Evolutionary conservation across 2,329 filamentous ascomycete genomes (phyloP).

Genomic region (Pseudohalonectria lignicola): DNA sequence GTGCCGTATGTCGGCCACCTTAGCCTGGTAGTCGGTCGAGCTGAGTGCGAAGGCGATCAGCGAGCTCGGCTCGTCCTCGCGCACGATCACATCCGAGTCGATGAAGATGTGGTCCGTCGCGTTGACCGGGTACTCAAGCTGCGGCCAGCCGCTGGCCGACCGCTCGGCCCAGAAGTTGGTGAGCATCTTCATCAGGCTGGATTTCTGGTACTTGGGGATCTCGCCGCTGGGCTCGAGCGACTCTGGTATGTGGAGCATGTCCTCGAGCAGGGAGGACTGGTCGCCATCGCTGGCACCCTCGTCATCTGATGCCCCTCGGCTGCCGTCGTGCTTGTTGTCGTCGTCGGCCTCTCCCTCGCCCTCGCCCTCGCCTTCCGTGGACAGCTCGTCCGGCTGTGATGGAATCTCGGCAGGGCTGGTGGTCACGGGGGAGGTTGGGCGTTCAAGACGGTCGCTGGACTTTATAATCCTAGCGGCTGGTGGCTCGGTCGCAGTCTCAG

Average conservation of each 20-base stretch:
- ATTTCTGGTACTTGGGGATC: slow-evolving; percentile 75
- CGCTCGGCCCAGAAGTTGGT: slow-evolving; percentile 98
- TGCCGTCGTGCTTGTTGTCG: slow-evolving; percentile 28
- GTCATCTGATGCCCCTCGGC: slow-evolving; percentile 55
- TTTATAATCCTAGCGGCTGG: no score
- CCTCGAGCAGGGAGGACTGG: slow-evolving; percentile 46
- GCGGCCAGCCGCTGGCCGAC: slow-evolving; percentile 87
- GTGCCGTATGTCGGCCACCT: slow-evolving; percentile 57
- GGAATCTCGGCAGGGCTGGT: slow-evolving; percentile 1
- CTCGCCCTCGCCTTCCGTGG: slow-evolving; percentile 8
- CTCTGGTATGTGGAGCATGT: slow-evolving; percentile 45
- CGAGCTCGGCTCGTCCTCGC: slow-evolving; percentile 94
- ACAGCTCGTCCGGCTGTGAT: slow-evolving; percentile 21
- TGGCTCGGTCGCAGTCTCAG: neutral
- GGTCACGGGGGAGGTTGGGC: no score
- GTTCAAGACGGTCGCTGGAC: no score
- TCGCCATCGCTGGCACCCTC: slow-evolving; percentile 68
- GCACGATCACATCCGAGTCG: slow-evolving; percentile 92
- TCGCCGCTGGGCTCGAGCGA: slow-evolving; percentile 50
- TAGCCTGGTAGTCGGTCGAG: slow-evolving; percentile 75
- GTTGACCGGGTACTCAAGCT: slow-evolving; percentile 83
- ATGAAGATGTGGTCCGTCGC: slow-evolving; percentile 90
- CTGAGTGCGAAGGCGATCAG: slow-evolving; percentile 88
- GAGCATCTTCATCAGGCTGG: slow-evolving; percentile 86
- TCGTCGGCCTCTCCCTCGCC: slow-evolving; percentile 30